Evolutionary conservation across 257 asterid genomes (phyloP), one percentile per base, ranked within the genome.

Genomic region (Cordia subcordata): DNA sequence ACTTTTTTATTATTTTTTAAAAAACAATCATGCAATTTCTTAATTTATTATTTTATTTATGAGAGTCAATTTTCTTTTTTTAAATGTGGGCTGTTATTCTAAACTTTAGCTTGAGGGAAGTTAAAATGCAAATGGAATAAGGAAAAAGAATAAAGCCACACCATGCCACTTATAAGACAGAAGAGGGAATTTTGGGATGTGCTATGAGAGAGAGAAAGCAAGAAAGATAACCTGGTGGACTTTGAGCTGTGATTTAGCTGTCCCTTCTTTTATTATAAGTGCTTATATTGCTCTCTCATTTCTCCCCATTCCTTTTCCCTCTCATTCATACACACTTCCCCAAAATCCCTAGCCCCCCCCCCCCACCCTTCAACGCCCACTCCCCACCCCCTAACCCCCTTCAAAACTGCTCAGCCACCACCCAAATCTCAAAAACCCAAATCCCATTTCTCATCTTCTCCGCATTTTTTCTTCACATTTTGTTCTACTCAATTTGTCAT

Each of bases 211-310:
- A 67, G 72, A 66, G 76, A 70, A 69, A 60, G 35, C 42, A 18
- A 22, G 27, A 63, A 10, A 42, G 61, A 75, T 68, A 61, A 46
- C 69, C 70, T 78, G 77, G 88, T 84, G 87, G 85, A 79, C 78
- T 75, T 82, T 79, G 96, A 87, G 96, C 96, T 87, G 96, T 87
- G 89, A 69, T 74, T 70, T 85, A 85, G 96, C 92, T 87, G 94
- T 75, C 85, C 56, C 15, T 37, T 56, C n/a, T n/a, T n/a, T n/a
- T n/a, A n/a, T 63, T 74, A 73, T 68, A 37, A 3, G 45, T 49
- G 23, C 35, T 32, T 37, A 42, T 37, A 42, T 46, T 39, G 60
- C 65, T 55, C 59, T 57, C 55, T 56, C 77, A 53, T 63, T 33
- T 40, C 59, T 13, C 64, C 60, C 17, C 58, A 55, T 53, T 66